Conservation (phyloP, 495 filamentous ascomycete species). For the Neurospora terricola region DNA sequence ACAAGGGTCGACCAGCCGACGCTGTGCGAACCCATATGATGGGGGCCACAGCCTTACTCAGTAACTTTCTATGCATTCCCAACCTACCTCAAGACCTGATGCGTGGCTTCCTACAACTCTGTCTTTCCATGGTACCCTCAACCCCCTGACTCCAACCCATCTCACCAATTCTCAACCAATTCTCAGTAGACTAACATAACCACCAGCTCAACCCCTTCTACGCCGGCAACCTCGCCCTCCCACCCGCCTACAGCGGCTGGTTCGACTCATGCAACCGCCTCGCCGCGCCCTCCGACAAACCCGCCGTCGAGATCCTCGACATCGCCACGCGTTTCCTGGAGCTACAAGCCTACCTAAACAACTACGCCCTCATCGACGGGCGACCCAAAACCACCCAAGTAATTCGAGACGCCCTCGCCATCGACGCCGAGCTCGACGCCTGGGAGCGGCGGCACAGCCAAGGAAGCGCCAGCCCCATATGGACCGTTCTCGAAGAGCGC, state of each 20-base stretch:
- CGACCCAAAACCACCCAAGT: constrained; percentile 17
- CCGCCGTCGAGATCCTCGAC: constrained; percentile 22
- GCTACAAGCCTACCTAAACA: constrained; percentile 19
- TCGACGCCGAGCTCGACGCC: constrained; percentile 25
- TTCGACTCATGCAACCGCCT: constrained; percentile 20
- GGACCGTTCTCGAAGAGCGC: constrained; percentile 18
- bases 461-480: constrained; percentile 10
- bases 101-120: constrained; percentile 29
- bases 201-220: constrained; percentile 26
- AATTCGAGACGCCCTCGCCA: constrained; percentile 20
- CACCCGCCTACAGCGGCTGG: constrained; percentile 27
- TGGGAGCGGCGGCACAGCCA: constrained; percentile 22
- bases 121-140: constrained; percentile 34
- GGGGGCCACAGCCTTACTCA: constrained; percentile 33
- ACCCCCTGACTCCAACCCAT: constrained; percentile 10
- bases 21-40: constrained; percentile 35
- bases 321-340: constrained; percentile 25
- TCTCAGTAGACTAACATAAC: neutral
- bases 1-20: constrained; percentile 13
- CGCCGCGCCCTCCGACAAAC: constrained; percentile 14
- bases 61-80: constrained; percentile 21
- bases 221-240: constrained; percentile 20
- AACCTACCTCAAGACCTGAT: constrained; percentile 18
- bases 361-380: constrained; percentile 22
- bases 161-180: constrained; percentile 5